These are phyloP conservation scores for Amanita pallidorosea DNA, from an alignment of 768 basidiomycete genomes.

Conservation along the genomic window DNA sequence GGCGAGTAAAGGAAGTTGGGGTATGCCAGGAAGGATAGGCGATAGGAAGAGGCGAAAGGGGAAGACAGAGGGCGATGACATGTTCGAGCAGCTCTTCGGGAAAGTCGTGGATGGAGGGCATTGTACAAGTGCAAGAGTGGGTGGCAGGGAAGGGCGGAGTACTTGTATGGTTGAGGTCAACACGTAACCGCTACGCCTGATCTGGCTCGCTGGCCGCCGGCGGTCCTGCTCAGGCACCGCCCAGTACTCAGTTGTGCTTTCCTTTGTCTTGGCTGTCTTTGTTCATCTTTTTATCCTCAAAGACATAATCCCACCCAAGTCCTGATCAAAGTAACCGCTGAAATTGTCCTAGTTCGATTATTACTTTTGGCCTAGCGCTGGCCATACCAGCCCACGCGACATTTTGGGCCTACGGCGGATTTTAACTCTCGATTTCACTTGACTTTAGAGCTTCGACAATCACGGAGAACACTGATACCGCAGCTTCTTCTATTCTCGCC, in stretches of 20 bases:
- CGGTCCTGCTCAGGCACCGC: neutral
- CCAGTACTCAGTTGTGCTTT: neutral
- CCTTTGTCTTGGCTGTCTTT: neutral
- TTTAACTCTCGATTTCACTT: neutral
- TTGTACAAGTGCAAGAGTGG: too few relatives aligned
- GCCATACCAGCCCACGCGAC: neutral
- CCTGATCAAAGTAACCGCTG: neutral
- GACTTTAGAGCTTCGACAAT: slow-evolving; percentile 3
- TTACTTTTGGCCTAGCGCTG: neutral
- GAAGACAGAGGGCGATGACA: slow-evolving; percentile 18
- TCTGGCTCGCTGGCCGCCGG: neutral
- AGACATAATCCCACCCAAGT: too few relatives aligned
- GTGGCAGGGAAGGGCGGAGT: neutral
- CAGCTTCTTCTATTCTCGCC: neutral
- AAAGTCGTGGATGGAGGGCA: slow-evolving; percentile 13
- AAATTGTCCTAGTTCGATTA: neutral
- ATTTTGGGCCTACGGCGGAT: neutral
- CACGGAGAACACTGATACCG: neutral
- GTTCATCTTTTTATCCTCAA: neutral
- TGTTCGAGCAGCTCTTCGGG: slow-evolving; percentile 26
- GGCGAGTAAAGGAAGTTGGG: slow-evolving; percentile 10
- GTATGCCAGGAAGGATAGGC: slow-evolving; percentile 15
- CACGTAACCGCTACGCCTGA: neutral
- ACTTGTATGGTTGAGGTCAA: neutral
- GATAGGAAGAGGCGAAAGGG: slow-evolving; percentile 15